Base-by-base conservation (phyloP, 2,329 filamentous ascomycete genomes). In the Aspergillus intermedius region DNA sequence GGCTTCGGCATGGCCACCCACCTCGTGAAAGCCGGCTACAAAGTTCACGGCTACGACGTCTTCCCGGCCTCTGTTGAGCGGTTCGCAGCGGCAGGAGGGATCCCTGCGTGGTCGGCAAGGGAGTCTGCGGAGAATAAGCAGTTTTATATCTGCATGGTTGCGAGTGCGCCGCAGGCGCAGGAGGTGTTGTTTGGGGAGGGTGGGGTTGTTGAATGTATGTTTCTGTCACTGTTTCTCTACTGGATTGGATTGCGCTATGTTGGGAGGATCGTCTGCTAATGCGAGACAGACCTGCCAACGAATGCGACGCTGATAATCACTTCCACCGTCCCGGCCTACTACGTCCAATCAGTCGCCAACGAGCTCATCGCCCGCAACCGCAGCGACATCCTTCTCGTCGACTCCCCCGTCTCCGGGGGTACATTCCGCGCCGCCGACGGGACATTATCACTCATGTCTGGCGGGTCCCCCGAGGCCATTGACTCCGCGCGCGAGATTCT, bases 1-100 rank as follows among this genome's bases (percentile, higher is more conserved):
- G 86, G 86, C 62, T 86, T 88, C 65, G 86, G 86, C 63, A 89
- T 90, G 86, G 86, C 86, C 54, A 86, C 80, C 51, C 78, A 88
- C 62, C 78, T 90, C 42, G 74, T 88, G 59, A 81, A 82, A 56
- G 71, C 79, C 54, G 83, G 83, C 49, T 87, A 84, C 66, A 52
- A 71, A 22, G 84, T 89, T 21, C 83, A 80, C 19, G 86, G 86
- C 48, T 89, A 82, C 63, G 86, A 90, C 60, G 79, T 88, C 37
- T 88, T 80, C 71, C 72, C 73, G 2, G 82, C 84, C 5, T 82
- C 84, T 0, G 76, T 88, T 30, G 79, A 85, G 48, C 78, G 77
- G 19, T 88, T 88, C 71, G 69, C 76, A 39, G 68, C 75, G 3
- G 82, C 81, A 0, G 84, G 85, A 42, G 84, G 85, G 15, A 73